phyloP scores from a whole-genome alignment of 305 asterid genomes.

The Rubia tinctorum region DNA sequence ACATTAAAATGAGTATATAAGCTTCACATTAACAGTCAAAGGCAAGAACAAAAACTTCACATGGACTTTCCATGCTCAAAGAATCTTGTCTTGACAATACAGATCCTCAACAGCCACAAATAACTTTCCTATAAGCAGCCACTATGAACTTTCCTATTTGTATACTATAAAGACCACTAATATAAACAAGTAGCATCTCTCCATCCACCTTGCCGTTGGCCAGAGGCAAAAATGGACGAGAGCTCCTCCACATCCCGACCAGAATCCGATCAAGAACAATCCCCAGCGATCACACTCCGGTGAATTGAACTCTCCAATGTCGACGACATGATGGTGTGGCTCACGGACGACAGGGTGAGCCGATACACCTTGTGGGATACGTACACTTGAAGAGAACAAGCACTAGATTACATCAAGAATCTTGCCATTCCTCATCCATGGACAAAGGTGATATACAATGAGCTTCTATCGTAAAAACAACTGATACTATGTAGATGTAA shows the following conservation, averaged over 20 bases:
- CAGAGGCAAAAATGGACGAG: conserved; percentile 4
- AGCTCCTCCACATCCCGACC: background rate
- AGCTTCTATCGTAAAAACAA: too few relatives aligned
- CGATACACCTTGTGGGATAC: conserved; percentile 45
- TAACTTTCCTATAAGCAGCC: too few relatives aligned
- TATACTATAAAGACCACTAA: background rate
- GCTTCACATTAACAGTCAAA: too few relatives aligned
- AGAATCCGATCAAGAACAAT: conserved; percentile 13
- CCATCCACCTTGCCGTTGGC: background rate
- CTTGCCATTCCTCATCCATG: conserved; percentile 52
- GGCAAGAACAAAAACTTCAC: too few relatives aligned
- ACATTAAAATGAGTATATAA: too few relatives aligned
- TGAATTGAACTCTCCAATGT: conserved; percentile 30
- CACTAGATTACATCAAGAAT: conserved; percentile 37
- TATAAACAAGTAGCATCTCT: background rate
- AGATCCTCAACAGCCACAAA: background rate
- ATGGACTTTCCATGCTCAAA: background rate
- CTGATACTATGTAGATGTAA: too few relatives aligned
- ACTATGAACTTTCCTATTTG: background rate
- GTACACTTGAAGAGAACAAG: conserved; percentile 44
- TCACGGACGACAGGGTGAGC: conserved; percentile 42
- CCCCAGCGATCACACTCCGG: conserved; percentile 32
- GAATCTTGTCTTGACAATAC: background rate
- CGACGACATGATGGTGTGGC: conserved; percentile 63
- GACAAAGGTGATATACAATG: conserved; percentile 2